phyloP scores from a whole-genome alignment of 768 basidiomycete genomes.

The Lyophyllum atratum region DNA sequence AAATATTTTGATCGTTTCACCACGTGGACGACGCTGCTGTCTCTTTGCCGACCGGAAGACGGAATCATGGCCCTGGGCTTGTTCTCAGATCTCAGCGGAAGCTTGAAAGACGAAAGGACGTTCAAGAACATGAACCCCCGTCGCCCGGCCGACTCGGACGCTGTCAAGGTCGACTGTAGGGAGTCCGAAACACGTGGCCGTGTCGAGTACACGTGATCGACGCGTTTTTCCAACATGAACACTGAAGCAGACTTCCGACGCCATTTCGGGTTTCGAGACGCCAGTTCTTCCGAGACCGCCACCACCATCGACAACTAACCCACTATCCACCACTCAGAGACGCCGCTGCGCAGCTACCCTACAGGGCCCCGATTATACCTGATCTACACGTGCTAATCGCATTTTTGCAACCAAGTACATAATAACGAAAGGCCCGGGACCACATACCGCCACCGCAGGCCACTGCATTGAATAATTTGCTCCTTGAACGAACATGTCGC shows the following conservation, averaged over 20 bases:
- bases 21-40: neutral
- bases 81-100: no score
- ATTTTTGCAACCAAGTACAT: neutral
- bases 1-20: neutral
- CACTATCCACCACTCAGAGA: neutral
- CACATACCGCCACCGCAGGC: neutral
- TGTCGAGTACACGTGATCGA: slow-evolving; percentile 28
- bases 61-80: neutral
- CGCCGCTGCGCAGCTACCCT: neutral
- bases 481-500: slow-evolving; percentile 3
- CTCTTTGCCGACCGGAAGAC: neutral
- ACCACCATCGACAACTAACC: neutral
- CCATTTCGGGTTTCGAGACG: neutral
- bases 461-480: neutral
- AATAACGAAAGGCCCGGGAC: neutral
- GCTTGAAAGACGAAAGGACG: no score
- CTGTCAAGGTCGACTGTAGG: no score
- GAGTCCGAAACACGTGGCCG: slow-evolving; percentile 18
- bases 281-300: neutral
- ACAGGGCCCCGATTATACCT: neutral
- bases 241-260: neutral
- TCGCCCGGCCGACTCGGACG: no score
- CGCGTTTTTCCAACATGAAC: slow-evolving; percentile 30
- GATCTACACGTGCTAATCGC: slow-evolving; percentile 1
- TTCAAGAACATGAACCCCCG: no score